Evolutionary conservation across 2,329 filamentous ascomycete species (phyloP), one percentile per base, ranked within the genome.

Genomic region (Penicillium brasilianum): DNA sequence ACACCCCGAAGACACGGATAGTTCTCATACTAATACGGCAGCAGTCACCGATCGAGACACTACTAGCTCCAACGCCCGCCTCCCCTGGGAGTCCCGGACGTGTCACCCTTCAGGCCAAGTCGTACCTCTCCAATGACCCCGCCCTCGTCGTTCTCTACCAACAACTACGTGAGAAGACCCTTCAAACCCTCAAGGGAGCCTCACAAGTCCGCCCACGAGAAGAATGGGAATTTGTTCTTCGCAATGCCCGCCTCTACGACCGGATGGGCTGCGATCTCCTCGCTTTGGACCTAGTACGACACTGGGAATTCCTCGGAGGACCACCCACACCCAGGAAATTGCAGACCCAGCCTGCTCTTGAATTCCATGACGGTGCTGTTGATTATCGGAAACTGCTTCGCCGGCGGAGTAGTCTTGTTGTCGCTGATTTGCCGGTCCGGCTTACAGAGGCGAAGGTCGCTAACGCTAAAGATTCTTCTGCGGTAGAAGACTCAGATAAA

Each of bases 231-330:
- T 97, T 97, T 73, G 88, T 97, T 0, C 80, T 96, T 22, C 92
- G 95, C 69, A 97, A 92, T 56, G 92, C 93, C 16, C 84, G 88
- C 57, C 82, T 95, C 18, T 98, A 93, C 72, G 90, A 90, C 74
- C 89, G 92, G 9, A 97, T 95, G 93, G 94, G 95, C 3, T 96
- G 95, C 72, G 94, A 97, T 76, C 77, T 97, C 9, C 84, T 98
- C 0, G 95, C 93, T 0, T 81, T 98, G 4, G 92, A 96, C 70
- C 81, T 98, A 6, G 90, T 81, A 13, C 72, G 75, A 20, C 75
- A 77, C 55, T 82, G 89, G 90, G 83, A 76, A 80, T 80, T 78
- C 57, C 64, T 76, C 37, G 69, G 67, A 34, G 57, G 56, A 36
- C 68, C 66, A 6, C 66, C 70, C 7, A 58, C 59, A 4, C 55